Base-by-base conservation (phyloP, 306 rosid species). In the Lithocarpus polystachyus region DNA sequence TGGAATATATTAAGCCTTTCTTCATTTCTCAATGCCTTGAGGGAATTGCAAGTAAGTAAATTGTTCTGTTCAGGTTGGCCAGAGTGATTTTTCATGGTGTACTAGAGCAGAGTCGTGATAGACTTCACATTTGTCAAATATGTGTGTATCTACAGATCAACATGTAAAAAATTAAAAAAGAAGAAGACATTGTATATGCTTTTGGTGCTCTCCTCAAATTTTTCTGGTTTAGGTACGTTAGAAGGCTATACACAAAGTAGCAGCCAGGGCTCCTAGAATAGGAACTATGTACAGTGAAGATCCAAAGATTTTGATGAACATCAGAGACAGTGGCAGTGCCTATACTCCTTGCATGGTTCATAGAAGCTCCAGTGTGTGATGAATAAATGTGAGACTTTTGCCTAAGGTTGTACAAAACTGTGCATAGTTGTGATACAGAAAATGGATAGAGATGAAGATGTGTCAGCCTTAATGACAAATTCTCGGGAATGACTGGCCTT, bases 331-430 rank as follows among this genome's bases (percentile, higher is more conserved):
- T 48, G 13, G 88, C 90, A 28, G 86, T 90, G 62, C 88, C 92
- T 6, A 82, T 71, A 86, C 90, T 91, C 89, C 92, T 85, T 18
- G 88, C 91, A 28, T 90, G 89, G 67, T 87, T 89, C 96, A 86
- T 80, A 9, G 87, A 86, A 57, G 89, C 93, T 76, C 86, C 86
- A 22, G 82, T 87, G 64, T 48, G 53, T 48, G 53, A 48, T 48
- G 15, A 11, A 13, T 48, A 48, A 48, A 12, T 48, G 45, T 37
- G 3, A 37, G 45, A 37, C 15, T 11, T 48, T 48, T 48, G 53
- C 15, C 53, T 48, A 11, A 0, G 53, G 4, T 3, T 48, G 53
- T 13, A 48, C 53, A 48, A 45, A 48, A 48, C 4, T 48, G 4
- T 48, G 53, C 53, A 48, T 11, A 48, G 53, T 45, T 2, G 53